phyloP scores from a whole-genome alignment of 345 rosid genomes.

The Crucihimalaya himalaica region DNA sequence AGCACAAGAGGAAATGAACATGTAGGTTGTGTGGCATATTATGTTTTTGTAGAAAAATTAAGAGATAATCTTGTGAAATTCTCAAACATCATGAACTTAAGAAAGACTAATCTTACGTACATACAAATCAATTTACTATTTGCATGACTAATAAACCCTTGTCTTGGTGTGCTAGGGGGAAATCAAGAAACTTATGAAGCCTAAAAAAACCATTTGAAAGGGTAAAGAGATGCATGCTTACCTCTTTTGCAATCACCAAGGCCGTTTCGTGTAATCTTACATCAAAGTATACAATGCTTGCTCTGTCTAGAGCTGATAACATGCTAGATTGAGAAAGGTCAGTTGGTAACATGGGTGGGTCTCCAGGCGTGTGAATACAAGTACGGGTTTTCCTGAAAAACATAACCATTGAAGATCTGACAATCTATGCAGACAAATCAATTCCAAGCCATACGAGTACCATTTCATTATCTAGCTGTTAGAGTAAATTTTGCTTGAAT shows the following conservation, averaged over 20 bases:
- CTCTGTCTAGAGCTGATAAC: constrained; percentile 61
- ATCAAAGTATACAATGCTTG: constrained; percentile 66
- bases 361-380: constrained; percentile 85
- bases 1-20: constrained; percentile 31
- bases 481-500: neutral
- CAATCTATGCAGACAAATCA: neutral
- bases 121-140: neutral
- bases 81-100: neutral
- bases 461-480: neutral
- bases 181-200: neutral
- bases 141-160: constrained; percentile 2
- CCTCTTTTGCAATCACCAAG: constrained; percentile 68
- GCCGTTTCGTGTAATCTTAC: constrained; percentile 71
- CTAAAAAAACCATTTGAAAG: neutral
- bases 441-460: neutral
- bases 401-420: neutral
- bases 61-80: neutral
- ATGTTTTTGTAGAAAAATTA: neutral
- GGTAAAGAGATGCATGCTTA: constrained; percentile 34
- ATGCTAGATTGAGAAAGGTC: constrained; percentile 57
- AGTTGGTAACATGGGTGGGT: constrained; percentile 64
- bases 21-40: constrained; percentile 5
- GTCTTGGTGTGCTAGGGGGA: neutral
- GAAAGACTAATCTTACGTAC: constrained; percentile 4
- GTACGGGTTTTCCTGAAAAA: constrained; percentile 84